A percentile compares a stretch with the other conserved stretches of the same genome.
phyloP scores from a whole-genome alignment of 805 yeast species.

The Tetrapisispora namnaoensis region DNA sequence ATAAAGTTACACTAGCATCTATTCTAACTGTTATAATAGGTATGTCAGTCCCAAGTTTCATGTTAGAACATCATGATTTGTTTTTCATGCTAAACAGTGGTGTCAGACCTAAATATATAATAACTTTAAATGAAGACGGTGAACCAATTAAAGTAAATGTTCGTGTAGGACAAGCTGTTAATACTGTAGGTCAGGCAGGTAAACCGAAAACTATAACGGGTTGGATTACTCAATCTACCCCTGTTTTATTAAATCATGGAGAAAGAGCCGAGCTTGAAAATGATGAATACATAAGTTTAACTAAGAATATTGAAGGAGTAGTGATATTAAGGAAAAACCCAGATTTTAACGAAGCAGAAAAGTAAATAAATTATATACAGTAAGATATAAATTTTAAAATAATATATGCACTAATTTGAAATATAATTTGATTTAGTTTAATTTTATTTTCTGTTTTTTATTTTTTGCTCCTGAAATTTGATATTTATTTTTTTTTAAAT shows the following conservation, averaged over 20 bases:
- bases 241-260: constrained; percentile 85
- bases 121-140: constrained; percentile 85
- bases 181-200: constrained; percentile 98
- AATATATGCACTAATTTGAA: not conserved
- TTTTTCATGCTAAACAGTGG: constrained; percentile 82
- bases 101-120: constrained; percentile 82
- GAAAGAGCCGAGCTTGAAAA: constrained; percentile 93
- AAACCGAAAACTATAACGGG: constrained; percentile 98
- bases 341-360: constrained; percentile 59
- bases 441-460: no score
- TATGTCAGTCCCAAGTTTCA: constrained; percentile 76
- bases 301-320: constrained; percentile 81
- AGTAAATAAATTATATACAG: constrained; percentile 1
- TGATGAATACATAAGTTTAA: constrained; percentile 77
- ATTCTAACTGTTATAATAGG: constrained; percentile 76
- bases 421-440: no score
- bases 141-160: constrained; percentile 92
- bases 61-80: constrained; percentile 72
- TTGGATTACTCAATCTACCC: constrained; percentile 98
- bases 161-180: constrained; percentile 98
- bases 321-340: constrained; percentile 89
- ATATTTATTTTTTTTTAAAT: no score
- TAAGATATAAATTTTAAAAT: not conserved
- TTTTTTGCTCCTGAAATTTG: not conserved
- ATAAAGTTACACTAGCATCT: constrained; percentile 85